Conservation (phyloP, 208 protist genomes). For the Vickermania ingenoplastis region DNA sequence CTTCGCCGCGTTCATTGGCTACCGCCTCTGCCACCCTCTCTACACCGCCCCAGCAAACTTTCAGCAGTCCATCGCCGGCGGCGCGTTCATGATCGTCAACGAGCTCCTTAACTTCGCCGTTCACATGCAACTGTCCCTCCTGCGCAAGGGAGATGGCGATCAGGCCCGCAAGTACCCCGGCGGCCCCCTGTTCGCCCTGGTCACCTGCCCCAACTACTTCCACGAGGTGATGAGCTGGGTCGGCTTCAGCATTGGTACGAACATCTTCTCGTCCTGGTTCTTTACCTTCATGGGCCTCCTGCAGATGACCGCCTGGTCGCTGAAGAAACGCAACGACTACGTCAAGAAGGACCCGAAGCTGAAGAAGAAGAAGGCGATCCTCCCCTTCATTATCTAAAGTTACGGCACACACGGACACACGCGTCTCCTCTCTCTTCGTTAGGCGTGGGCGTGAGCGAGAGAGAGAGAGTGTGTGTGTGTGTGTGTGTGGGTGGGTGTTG, state of each 20-base stretch:
- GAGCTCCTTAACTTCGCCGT: slow-evolving; percentile 88
- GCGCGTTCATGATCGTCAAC: slow-evolving; percentile 48
- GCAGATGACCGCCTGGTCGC: slow-evolving; percentile 83
- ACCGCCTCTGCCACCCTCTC: slow-evolving; percentile 79
- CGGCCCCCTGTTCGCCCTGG: slow-evolving; percentile 80
- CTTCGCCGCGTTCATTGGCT: slow-evolving; percentile 85
- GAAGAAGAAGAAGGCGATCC: slow-evolving; percentile 66
- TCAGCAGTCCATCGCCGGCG: slow-evolving; percentile 33
- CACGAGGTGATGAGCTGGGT: slow-evolving; percentile 93
- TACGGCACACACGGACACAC: too few relatives aligned
- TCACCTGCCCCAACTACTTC: slow-evolving; percentile 94
- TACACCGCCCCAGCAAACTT: slow-evolving; percentile 66
- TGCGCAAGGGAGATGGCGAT: slow-evolving; percentile 71
- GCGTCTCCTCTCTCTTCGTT: too few relatives aligned
- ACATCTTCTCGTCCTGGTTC: slow-evolving; percentile 65
- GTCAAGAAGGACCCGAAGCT: slow-evolving; percentile 67
- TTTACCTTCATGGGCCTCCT: slow-evolving; percentile 72
- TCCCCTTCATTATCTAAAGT: slow-evolving; percentile 80
- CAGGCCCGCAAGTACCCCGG: slow-evolving; percentile 68
- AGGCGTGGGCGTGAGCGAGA: too few relatives aligned
- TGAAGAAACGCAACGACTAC: slow-evolving; percentile 82
- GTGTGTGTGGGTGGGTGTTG: too few relatives aligned
- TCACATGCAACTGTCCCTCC: slow-evolving; percentile 83
- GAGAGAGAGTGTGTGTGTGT: too few relatives aligned
- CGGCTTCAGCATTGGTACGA: slow-evolving; percentile 83